Percentiles rank a stretch among this genome's conserved stretches.
Conservation (phyloP, 139 green algal genomes). For the Zygnema cylindricum region DNA sequence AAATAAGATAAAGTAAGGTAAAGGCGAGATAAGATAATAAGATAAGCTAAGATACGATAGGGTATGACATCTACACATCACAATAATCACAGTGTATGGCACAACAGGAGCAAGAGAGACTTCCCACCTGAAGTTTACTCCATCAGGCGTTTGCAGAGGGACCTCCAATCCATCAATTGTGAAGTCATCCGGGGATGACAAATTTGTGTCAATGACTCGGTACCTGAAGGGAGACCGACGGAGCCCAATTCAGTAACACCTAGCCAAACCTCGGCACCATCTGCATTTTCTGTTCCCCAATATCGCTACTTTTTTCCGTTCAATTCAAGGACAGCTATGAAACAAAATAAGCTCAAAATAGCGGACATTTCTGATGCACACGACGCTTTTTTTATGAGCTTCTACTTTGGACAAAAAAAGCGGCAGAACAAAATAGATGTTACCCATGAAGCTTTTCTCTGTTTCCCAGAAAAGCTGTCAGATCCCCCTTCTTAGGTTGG, state of each 20-base stretch:
- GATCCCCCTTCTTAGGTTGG: too few species aligned
- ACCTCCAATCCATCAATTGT: not conserved
- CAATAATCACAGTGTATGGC: too few species aligned
- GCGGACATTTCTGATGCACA: not conserved
- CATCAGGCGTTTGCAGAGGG: not conserved
- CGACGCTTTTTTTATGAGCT: not conserved
- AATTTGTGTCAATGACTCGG: not conserved
- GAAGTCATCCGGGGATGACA: not conserved
- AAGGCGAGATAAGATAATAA: not conserved
- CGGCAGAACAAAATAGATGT: too few species aligned
- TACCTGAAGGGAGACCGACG: not conserved
- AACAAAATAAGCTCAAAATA: not conserved
- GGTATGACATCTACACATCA: too few species aligned
- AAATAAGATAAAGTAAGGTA: not conserved
- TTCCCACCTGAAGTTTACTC: not conserved
- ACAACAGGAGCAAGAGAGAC: not conserved
- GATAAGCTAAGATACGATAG: not conserved
- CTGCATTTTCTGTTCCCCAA: too few species aligned
- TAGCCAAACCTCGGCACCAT: not conserved
- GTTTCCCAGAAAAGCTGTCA: too few species aligned
- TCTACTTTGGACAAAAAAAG: too few species aligned
- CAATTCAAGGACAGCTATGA: not conserved
- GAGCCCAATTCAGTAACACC: not conserved
- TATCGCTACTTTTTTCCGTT: not conserved
- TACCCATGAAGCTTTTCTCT: too few species aligned